phyloP scores from a whole-genome alignment of 306 rosid genomes.

The Vigna nakashimae region DNA sequence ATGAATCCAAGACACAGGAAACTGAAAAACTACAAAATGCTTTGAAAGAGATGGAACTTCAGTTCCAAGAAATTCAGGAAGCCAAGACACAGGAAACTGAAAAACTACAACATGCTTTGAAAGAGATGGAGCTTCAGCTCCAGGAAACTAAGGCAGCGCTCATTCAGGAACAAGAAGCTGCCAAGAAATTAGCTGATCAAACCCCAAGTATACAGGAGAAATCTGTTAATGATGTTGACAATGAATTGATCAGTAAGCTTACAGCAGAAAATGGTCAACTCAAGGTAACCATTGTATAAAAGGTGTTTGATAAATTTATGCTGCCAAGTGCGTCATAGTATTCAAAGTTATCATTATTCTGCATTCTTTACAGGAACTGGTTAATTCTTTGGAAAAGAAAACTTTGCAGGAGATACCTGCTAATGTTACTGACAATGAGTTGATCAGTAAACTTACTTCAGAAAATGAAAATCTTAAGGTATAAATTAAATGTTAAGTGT shows the following conservation, averaged over 20 bases:
- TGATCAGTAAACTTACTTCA: conserved; percentile 56
- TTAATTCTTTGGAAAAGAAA: conserved; percentile 45
- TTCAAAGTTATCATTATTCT: conserved; percentile 9
- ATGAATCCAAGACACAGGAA: conserved; percentile 11
- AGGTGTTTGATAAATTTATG: conserved; percentile 14
- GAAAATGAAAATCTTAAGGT: conserved; percentile 85
- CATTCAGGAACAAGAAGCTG: conserved; percentile 64
- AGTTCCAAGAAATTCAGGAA: conserved; percentile 13
- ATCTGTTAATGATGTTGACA: conserved; percentile 42
- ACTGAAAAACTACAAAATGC: not conserved
- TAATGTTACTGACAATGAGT: conserved; percentile 54
- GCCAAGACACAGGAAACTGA: conserved; percentile 1
- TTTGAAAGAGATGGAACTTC: conserved; percentile 47
- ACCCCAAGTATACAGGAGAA: conserved; percentile 50
- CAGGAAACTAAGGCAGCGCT: conserved; percentile 55
- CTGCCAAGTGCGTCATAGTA: not conserved
- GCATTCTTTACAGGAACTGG: conserved; percentile 33
- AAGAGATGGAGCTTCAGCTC: conserved; percentile 50
- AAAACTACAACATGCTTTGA: not conserved
- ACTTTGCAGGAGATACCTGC: conserved; percentile 52
- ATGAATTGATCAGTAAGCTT: conserved; percentile 35
- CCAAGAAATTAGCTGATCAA: conserved; percentile 50
- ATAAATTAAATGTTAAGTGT: not conserved
- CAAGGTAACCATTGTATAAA: conserved; percentile 39
- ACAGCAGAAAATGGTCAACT: conserved; percentile 41